These are phyloP conservation scores for Exobasidium rhododendri DNA, from an alignment of 1,284 basidiomycete genomes.

Conservation along the genomic window DNA sequence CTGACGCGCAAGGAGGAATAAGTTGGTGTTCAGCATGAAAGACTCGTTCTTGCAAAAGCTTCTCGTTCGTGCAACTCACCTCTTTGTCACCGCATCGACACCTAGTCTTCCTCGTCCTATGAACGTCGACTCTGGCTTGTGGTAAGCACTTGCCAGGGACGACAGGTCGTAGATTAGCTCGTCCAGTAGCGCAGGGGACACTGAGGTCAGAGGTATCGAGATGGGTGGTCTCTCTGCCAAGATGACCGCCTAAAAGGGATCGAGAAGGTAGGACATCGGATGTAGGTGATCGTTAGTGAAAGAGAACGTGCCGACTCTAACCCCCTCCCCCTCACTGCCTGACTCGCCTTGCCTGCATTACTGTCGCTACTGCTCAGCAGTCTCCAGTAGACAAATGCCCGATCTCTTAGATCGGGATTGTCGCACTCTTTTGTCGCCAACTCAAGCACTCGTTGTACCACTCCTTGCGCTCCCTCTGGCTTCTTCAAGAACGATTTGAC, in stretches of 20 bases:
- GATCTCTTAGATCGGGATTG: constrained; percentile 91
- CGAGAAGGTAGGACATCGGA: not conserved
- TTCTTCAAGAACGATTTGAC: constrained; percentile 95
- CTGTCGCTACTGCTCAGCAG: constrained; percentile 81
- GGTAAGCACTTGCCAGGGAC: constrained; percentile 84
- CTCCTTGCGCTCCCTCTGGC: constrained; percentile 81
- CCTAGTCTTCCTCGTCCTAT: constrained; percentile 55
- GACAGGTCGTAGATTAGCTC: constrained; percentile 70
- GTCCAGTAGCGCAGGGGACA: constrained; percentile 83
- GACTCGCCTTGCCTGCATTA: constrained; percentile 77
- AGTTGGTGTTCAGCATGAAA: no score
- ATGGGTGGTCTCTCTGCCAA: constrained; percentile 88
- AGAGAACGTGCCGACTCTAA: no score
- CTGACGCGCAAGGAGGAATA: constrained; percentile 3
- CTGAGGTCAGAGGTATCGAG: constrained; percentile 81
- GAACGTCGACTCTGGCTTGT: constrained; percentile 72
- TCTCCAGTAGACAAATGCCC: constrained; percentile 95
- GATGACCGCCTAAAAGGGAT: constrained; percentile 70
- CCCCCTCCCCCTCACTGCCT: constrained; percentile 19
- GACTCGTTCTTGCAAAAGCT: no score
- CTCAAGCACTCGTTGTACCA: constrained; percentile 84
- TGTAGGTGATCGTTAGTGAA: not conserved
- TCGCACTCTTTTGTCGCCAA: constrained; percentile 96
- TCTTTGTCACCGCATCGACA: constrained; percentile 22
- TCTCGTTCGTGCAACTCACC: no score